A percentile compares a stretch with the other conserved stretches of the same genome.
Evolutionary conservation across 139 green algal genomes (phyloP).

Genomic region (Parachlorella kessleri): DNA sequence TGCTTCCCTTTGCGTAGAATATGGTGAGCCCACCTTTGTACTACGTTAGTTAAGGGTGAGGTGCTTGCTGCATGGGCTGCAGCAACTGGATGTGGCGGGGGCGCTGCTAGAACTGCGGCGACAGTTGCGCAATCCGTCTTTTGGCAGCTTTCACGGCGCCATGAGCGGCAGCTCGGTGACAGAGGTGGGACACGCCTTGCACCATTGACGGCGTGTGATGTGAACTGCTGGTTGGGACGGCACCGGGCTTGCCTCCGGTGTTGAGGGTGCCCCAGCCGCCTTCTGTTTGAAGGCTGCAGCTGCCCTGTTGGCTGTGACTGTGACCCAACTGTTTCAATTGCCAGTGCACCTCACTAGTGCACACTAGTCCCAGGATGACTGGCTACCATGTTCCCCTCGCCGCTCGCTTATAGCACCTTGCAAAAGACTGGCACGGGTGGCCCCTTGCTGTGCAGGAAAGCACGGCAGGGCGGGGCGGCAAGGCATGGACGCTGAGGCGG

Average conservation of each 20-base stretch:
- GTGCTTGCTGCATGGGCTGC: background rate
- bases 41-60: background rate
- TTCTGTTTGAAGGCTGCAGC: too few species aligned
- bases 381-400: background rate
- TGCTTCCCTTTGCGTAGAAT: too few species aligned
- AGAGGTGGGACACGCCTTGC: background rate
- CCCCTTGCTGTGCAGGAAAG: background rate
- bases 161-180: background rate
- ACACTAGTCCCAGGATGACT: background rate
- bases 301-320: too few species aligned
- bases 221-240: too few species aligned
- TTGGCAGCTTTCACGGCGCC: background rate
- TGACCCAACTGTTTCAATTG: too few species aligned
- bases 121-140: constrained; percentile 13
- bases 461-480: background rate
- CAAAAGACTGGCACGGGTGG: background rate
- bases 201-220: too few species aligned
- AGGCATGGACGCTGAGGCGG: background rate
- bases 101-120: constrained; percentile 14
- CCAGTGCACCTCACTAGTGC: constrained; percentile 5
- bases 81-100: constrained; percentile 2
- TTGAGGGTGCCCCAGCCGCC: too few species aligned
- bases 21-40: too few species aligned
- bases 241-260: too few species aligned
- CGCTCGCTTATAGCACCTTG: background rate